phyloP scores from a whole-genome alignment of 1,139 yeast species.

The Nakaseomyces sp. region DNA sequence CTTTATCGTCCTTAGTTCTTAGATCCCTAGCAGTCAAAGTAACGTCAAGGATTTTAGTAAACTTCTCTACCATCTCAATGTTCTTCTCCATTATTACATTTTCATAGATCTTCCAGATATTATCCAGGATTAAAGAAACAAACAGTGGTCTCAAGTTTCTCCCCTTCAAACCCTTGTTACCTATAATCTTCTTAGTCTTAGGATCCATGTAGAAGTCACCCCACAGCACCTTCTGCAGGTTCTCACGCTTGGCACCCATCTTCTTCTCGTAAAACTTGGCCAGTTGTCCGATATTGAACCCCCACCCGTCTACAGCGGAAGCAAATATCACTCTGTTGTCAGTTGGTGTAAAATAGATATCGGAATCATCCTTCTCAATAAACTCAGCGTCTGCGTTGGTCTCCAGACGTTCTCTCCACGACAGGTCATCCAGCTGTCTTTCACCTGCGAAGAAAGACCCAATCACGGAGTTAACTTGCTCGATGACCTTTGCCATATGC shows the following conservation, averaged over 20 bases:
- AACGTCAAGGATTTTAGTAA: constrained; percentile 60
- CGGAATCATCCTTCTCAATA: constrained; percentile 72
- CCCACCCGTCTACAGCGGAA: constrained; percentile 97
- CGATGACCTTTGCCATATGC: constrained; percentile 70
- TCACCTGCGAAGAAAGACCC: constrained; percentile 93
- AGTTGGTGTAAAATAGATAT: constrained; percentile 82
- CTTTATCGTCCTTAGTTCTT: constrained; percentile 66
- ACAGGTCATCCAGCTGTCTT: constrained; percentile 80
- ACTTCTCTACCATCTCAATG: constrained; percentile 63
- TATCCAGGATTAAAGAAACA: constrained; percentile 79
- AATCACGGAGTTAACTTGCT: constrained; percentile 89
- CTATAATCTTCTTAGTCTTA: constrained; percentile 73
- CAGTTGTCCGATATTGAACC: constrained; percentile 82
- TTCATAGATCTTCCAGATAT: constrained; percentile 86
- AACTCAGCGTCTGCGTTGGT: constrained; percentile 46
- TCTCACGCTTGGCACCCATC: constrained; percentile 74
- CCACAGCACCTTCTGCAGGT: constrained; percentile 84
- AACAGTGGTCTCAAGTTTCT: constrained; percentile 64
- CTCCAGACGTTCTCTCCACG: constrained; percentile 64
- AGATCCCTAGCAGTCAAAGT: constrained; percentile 69
- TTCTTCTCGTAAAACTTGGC: constrained; percentile 80
- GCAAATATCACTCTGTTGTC: constrained; percentile 89
- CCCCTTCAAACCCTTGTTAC: constrained; percentile 46
- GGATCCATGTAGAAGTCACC: constrained; percentile 89
- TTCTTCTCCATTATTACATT: constrained; percentile 58